Conservation (phyloP, 345 rosid species). For the Brassica rapa region DNA sequence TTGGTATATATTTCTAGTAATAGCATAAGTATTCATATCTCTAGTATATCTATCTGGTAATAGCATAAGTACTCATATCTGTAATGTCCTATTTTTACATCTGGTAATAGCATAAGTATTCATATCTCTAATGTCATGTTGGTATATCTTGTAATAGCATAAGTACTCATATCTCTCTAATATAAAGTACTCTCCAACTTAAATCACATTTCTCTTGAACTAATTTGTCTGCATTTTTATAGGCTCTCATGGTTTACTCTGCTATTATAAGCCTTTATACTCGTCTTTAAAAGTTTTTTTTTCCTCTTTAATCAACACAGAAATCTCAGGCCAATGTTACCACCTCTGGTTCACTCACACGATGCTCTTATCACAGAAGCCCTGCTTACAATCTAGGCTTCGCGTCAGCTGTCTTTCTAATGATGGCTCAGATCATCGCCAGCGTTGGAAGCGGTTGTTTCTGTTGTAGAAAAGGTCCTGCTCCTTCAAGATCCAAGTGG, state of each 20-base stretch:
- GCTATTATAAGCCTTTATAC: not conserved
- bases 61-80: not conserved
- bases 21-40: not conserved
- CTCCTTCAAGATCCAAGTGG: conserved; percentile 65
- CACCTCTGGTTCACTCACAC: conserved; percentile 44
- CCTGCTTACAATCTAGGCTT: conserved; percentile 74
- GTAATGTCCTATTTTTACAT: not conserved
- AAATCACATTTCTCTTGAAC: not conserved
- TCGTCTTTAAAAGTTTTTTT: not conserved
- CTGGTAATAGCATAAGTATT: not conserved
- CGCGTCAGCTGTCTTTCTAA: conserved; percentile 62
- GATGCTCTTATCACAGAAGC: conserved; percentile 69
- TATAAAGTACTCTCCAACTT: not conserved
- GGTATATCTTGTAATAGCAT: not conserved
- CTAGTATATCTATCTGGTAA: not conserved
- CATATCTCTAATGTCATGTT: not conserved
- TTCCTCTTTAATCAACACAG: conserved; percentile 37
- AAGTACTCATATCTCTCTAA: not conserved
- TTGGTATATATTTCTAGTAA: not conserved
- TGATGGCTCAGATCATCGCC: conserved; percentile 64
- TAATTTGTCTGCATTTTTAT: not conserved
- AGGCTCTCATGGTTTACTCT: not conserved
- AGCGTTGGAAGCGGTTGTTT: conserved; percentile 70
- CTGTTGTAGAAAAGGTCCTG: conserved; percentile 66
- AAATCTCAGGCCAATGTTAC: conserved; percentile 58